These are phyloP conservation scores for Sporisorium reilianum DNA, from an alignment of 1,284 basidiomycete species.

Conservation along the genomic window DNA sequence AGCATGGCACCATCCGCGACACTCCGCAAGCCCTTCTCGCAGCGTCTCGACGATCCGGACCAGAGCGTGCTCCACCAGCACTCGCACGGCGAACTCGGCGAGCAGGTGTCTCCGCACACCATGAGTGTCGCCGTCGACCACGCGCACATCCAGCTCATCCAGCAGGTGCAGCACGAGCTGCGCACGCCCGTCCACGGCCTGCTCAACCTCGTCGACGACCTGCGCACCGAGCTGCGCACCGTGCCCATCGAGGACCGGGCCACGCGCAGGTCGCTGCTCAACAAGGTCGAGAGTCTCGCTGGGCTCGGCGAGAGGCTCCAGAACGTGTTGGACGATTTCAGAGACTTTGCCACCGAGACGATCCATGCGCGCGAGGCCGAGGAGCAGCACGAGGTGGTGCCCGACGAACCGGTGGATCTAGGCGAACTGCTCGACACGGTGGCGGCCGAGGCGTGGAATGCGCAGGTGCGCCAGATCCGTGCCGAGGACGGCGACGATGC, in stretches of 20 bases:
- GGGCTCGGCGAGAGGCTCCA: slow-evolving; percentile 47
- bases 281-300: slow-evolving; percentile 31
- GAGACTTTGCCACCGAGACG: slow-evolving; percentile 49
- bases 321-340: slow-evolving; percentile 43
- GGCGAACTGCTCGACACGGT: slow-evolving; percentile 44
- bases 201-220: slow-evolving; percentile 33
- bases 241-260: slow-evolving; percentile 11
- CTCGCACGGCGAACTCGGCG: slow-evolving; percentile 25
- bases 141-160: slow-evolving; percentile 52
- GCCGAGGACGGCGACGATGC: slow-evolving; percentile 52
- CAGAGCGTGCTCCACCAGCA: slow-evolving; percentile 11
- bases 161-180: slow-evolving; percentile 58
- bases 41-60: slow-evolving; percentile 23
- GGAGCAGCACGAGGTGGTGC: slow-evolving; percentile 26
- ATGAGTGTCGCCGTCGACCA: slow-evolving; percentile 44
- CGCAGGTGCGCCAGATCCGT: slow-evolving; percentile 47
- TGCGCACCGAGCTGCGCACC: slow-evolving; percentile 24
- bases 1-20: slow-evolving; percentile 21
- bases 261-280: slow-evolving; percentile 21
- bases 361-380: slow-evolving; percentile 39
- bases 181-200: slow-evolving; percentile 55
- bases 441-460: slow-evolving; percentile 40
- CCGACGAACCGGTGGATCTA: slow-evolving; percentile 41
- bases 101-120: slow-evolving; percentile 27
- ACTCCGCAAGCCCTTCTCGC: slow-evolving; percentile 18